Conservation (phyloP, 2,329 filamentous ascomycete species). For the Trichoderma sp. region DNA sequence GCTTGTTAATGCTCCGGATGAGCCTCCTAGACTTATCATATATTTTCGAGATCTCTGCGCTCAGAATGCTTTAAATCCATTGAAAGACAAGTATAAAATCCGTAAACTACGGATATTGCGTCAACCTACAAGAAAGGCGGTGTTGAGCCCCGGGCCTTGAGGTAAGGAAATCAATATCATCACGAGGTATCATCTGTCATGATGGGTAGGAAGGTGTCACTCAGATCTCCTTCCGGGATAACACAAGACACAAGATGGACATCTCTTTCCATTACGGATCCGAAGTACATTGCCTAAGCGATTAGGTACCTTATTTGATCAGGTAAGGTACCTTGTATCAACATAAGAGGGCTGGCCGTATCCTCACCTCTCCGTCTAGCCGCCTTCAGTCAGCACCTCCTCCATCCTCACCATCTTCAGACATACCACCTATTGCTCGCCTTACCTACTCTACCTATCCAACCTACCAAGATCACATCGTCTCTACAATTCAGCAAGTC, state of each 20-base stretch:
- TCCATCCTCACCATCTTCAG: neutral
- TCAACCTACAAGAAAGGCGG: neutral
- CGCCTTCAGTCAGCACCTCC: neutral
- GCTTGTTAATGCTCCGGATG: no score
- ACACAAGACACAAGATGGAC: slow-evolving; percentile 11
- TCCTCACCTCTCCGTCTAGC: neutral
- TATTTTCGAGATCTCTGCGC: no score
- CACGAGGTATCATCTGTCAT: neutral
- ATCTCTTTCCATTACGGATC: neutral
- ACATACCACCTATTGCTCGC: neutral
- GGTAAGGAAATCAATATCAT: no score
- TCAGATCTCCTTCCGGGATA: slow-evolving; percentile 5
- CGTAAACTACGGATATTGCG: no score
- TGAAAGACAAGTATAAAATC: no score
- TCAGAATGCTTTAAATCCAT: no score
- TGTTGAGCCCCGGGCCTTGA: no score
- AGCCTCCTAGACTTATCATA: no score
- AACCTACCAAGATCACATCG: no score
- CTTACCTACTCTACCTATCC: neutral
- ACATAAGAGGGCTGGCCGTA: neutral
- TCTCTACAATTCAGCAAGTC: neutral
- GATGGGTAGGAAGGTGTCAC: neutral
- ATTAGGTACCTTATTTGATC: no score
- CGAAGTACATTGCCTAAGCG: neutral
- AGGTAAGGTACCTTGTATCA: no score